Evolutionary conservation across 2,329 filamentous ascomycete genomes (phyloP).

Genomic region (Talaromyces rugulosus): DNA sequence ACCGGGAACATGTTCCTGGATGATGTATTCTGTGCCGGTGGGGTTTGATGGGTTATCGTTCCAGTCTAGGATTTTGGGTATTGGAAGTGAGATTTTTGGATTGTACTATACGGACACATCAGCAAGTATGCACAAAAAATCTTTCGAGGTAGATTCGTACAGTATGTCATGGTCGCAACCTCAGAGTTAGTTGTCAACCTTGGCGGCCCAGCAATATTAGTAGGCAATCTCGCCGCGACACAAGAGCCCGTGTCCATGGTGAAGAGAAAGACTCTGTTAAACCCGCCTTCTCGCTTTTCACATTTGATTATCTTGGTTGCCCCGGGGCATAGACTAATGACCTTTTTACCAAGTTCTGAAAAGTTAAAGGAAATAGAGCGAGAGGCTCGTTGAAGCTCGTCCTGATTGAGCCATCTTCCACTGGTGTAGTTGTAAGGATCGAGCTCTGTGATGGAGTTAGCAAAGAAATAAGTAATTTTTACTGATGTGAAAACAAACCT

Average conservation of each 20-base stretch:
- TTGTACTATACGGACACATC: too few relatives aligned
- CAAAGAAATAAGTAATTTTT: too few relatives aligned
- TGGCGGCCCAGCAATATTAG: slow-evolving; percentile 32
- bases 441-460: not conserved
- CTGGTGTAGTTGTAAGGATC: slow-evolving; percentile 31
- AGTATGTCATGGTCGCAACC: slow-evolving; percentile 43
- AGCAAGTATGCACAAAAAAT: too few relatives aligned
- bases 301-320: slow-evolving; percentile 30
- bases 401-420: slow-evolving; percentile 35
- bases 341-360: slow-evolving; percentile 31
- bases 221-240: slow-evolving; percentile 41
- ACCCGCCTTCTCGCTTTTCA: slow-evolving; percentile 43
- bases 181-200: slow-evolving; percentile 38
- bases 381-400: slow-evolving; percentile 31
- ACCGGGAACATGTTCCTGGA: too few relatives aligned
- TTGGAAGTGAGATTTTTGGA: too few relatives aligned
- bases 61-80: too few relatives aligned
- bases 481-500: too few relatives aligned
- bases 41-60: too few relatives aligned
- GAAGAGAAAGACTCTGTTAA: slow-evolving; percentile 43
- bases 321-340: slow-evolving; percentile 32
- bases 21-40: too few relatives aligned
- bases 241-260: slow-evolving; percentile 33
- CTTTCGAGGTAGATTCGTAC: slow-evolving; percentile 17
- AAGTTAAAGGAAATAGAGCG: slow-evolving; percentile 40